Base-by-base conservation (phyloP, 2,329 filamentous ascomycete genomes). In the Tricladium varicosporioides region DNA sequence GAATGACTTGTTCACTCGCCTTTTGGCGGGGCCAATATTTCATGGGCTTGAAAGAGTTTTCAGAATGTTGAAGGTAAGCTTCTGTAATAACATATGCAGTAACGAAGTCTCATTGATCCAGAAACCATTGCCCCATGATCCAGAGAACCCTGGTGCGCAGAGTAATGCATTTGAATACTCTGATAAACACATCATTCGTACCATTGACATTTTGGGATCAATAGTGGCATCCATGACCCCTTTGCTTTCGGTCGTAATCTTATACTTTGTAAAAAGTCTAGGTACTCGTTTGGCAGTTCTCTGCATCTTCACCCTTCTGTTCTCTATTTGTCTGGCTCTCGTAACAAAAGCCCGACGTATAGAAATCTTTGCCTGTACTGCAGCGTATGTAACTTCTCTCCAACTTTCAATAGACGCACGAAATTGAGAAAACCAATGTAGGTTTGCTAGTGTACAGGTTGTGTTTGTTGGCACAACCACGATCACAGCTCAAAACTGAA, bases 311-410 rank as follows among this genome's bases (percentile, higher is more conserved):
- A 68, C 67, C 13, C 56, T 69, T 22, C 40, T 69, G 1, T 71
- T 70, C 49, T 63, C 62, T 11, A 52, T 63, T 27, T 63, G 60
- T 7, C 60, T 71, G 27, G 63, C 63, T 49, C 46, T 68, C 1
- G 63, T 63, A 50, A 69, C 66, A 3, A 67, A 65, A 32, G 63
- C 67, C 10, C 62, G 62, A 43, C 61, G 68, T 45, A 65, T 66
- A 18, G 67, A 70, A 61, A 64, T 70, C 16, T 67, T 70, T 40
- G 62, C 66, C 10, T 64, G 63, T 13, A 68, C 67, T 2, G 68
- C 67, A 49, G 66, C 68, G 62, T 70, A 61, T 60, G 67, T 66
- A 16, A 36, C 16, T 13, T 3, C 22, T 27, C 22, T 27, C n/a
- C 10, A 43, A 48, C 11, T 42, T 5, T 43, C 15, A 16, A 19